Evolutionary conservation across 2,329 filamentous ascomycete species (phyloP), one percentile per base, ranked within the genome.

Genomic region (Xylariaceae sp.): DNA sequence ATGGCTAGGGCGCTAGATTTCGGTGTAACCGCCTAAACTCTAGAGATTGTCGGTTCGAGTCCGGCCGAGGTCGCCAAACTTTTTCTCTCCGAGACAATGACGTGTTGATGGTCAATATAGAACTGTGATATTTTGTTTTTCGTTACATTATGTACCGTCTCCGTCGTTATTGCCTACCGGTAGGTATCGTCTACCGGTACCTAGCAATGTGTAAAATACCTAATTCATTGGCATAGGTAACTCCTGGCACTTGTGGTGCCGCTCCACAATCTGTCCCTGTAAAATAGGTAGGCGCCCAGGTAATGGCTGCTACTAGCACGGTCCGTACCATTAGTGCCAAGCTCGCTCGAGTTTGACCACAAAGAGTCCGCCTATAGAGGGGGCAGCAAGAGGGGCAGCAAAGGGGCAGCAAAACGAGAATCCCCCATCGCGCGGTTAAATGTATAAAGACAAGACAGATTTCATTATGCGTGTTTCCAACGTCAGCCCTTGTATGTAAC

Each of bases 391-490:
- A n/a, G n/a, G n/a, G n/a, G n/a, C 5, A 18, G 9, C 47, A 32
- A 21, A 12, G 19, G 22, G 32, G 26, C 15, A 32, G 22, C n/a
- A 50, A 39, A 32, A 15, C 8, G 19, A 37, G 19, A n/a, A 29
- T 19, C 37, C n/a, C 9, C 9, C 29, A 21, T 37, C 29, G 16
- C 37, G n/a, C 13, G n/a, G n/a, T n/a, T n/a, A 6, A 39, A 40
- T 26, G 40, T 16, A 47, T n/a, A 32, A 22, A 44, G 2, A 16
- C 16, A 19, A 52, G 6, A 16, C 22, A 40, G 30, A 41, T 49
- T 44, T 53, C 49, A 51, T 57, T 48, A 53, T 41, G n/a, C 45
- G 19, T 39, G 36, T 52, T 42, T 43, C 26, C 12, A 43, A n/a
- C 5, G 41, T 7, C 41, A 45, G 40, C 51, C n/a, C 48, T 46